Evolutionary conservation across 345 rosid genomes (phyloP), one percentile per base, ranked within the genome.

Genomic region (Pistacia vera): DNA sequence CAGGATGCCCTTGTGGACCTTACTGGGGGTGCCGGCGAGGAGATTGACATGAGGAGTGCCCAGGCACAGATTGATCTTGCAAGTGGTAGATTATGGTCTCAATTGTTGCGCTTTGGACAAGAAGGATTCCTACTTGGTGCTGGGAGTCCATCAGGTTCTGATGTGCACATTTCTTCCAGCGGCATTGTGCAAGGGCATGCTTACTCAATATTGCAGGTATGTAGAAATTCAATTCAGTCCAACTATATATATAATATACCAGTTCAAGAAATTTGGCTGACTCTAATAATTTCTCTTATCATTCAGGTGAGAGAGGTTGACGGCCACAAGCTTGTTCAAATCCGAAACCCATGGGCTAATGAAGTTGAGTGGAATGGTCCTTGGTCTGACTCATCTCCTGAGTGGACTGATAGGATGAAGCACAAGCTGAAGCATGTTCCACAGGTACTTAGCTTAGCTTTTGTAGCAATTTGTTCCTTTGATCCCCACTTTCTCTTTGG

Each of bases 41-140:
- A 97, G 89, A 97, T 97, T 73, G 99, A 97, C 83, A 91, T 97
- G 94, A 88, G 99, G 85, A 92, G 97, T 85, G 90, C 99, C 66
- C 98, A 91, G 86, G 98, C 98, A 17, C 99, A 97, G 84, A 94
- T 97, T 81, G 99, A 97, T 86, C 98, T 94, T 74, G 99, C 99
- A 36, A 97, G 99, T 74, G 99, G 99, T 76, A 90, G 99, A 80
- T 22, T 22, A 22, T 22, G 25, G 25, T 22, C 25, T 22, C 25
- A 22, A 22, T 22, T 22, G 25, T 22, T 22, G 25, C 25, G 25
- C 25, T 22, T 22, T 22, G 0, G 0, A 22, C 25, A 22, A 22
- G 25, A 22, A 22, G 25, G 25, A 22, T 22, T 22, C 25, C 25
- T 22, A 22, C 25, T 22, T 22, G 25, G 25, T 22, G 25, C 25